Evolutionary conservation across 768 basidiomycete genomes (phyloP).

Genomic region (Russula olivacea): DNA sequence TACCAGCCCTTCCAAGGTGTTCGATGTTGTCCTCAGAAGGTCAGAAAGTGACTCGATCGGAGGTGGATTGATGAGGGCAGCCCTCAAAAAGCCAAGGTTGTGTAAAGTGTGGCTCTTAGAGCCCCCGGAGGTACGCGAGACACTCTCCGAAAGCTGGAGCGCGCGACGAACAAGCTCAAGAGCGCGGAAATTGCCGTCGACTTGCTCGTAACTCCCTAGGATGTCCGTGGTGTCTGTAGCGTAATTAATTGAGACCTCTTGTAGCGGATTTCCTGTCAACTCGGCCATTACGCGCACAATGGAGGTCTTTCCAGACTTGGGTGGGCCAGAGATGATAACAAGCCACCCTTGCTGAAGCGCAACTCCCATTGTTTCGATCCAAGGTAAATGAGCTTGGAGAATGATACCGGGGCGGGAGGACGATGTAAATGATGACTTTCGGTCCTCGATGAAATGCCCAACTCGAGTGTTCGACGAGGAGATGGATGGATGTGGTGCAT

Average conservation of each 20-base stretch:
- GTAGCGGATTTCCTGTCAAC: conserved; percentile 59
- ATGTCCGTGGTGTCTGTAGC: conserved; percentile 93
- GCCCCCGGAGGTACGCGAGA: conserved; percentile 34
- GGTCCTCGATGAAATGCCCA: conserved; percentile 49
- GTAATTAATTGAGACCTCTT: conserved; percentile 73
- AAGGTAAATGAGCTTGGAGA: conserved; percentile 55
- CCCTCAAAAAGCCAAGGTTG: conserved; percentile 6
- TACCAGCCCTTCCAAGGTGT: conserved; percentile 31
- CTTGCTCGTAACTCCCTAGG: conserved; percentile 93
- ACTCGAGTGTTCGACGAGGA: conserved; percentile 52
- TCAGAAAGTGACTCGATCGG: conserved; percentile 1
- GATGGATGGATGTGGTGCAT: conserved; percentile 37
- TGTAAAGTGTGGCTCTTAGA: conserved; percentile 9
- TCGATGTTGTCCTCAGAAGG: conserved; percentile 29
- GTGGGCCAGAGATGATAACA: conserved; percentile 76
- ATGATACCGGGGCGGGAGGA: conserved; percentile 42
- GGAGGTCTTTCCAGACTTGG: conserved; percentile 72
- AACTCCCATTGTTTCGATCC: conserved; percentile 69
- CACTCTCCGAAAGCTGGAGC: conserved; percentile 35
- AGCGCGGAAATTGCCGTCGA: conserved; percentile 46
- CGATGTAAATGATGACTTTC: conserved; percentile 33
- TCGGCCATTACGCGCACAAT: conserved; percentile 65
- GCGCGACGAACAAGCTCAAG: conserved; percentile 38
- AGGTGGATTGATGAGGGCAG: neutral
- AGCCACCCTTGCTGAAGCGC: conserved; percentile 78